Conservation (phyloP, 495 filamentous ascomycete species). For the Aspergillus mulundensis region DNA sequence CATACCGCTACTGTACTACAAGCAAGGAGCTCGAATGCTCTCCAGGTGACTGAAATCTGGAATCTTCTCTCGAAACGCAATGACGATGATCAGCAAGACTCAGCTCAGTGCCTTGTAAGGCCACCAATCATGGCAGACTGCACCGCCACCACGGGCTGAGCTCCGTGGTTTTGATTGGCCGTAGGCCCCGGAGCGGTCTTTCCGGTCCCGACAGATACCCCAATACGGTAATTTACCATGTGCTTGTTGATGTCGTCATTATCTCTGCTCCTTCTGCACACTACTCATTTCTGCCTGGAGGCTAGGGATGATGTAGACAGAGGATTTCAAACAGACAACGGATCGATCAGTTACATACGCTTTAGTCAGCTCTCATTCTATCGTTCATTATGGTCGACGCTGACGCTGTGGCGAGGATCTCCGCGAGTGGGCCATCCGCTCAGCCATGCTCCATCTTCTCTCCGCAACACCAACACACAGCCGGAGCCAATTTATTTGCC, state of each 20-base stretch:
- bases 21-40: neutral
- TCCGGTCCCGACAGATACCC: neutral
- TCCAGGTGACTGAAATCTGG: neutral
- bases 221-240: conserved; percentile 2
- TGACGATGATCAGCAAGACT: neutral
- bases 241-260: neutral
- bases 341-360: too few species aligned
- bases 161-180: neutral
- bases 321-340: too few species aligned
- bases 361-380: too few species aligned
- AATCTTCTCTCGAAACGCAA: neutral
- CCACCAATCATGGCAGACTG: neutral
- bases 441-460: neutral
- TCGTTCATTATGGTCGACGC: too few species aligned
- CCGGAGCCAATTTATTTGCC: neutral
- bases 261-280: neutral
- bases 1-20: neutral
- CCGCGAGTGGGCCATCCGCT: neutral
- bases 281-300: neutral
- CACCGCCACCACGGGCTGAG: neutral
- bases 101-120: neutral
- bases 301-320: neutral
- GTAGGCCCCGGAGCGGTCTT: neutral
- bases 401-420: neutral
- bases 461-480: neutral